These are phyloP conservation scores for Boletus subcaerulescens DNA, from an alignment of 768 basidiomycete genomes.

Conservation along the genomic window DNA sequence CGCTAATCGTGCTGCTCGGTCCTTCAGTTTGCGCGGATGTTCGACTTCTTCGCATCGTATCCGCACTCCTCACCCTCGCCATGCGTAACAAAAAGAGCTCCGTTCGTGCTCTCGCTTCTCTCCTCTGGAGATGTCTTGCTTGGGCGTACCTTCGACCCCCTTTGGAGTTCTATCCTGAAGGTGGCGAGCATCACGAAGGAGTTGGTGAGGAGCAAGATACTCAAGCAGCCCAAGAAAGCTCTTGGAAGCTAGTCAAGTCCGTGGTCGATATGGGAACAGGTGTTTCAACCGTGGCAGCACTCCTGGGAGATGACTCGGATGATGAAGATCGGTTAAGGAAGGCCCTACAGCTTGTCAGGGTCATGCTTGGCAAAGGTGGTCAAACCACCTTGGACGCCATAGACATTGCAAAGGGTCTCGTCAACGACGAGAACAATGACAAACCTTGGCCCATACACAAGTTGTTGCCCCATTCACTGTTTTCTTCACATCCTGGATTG, in stretches of 20 bases:
- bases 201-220: conserved; percentile 25
- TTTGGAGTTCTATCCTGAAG: conserved; percentile 20
- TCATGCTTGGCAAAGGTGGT: conserved; percentile 56
- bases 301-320: conserved; percentile 42
- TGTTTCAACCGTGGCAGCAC: conserved; percentile 50
- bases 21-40: conserved; percentile 46
- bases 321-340: conserved; percentile 44
- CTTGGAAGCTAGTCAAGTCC: conserved; percentile 49
- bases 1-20: conserved; percentile 64
- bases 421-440: conserved; percentile 31
- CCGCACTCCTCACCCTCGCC: conserved; percentile 50
- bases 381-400: conserved; percentile 53
- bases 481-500: conserved; percentile 55
- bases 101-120: conserved; percentile 56
- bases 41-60: conserved; percentile 44
- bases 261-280: conserved; percentile 62
- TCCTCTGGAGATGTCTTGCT: conserved; percentile 62
- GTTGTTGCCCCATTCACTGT: conserved; percentile 51
- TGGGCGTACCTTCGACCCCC: conserved; percentile 68
- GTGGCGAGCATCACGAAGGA: conserved; percentile 19
- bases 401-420: conserved; percentile 44
- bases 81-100: conserved; percentile 63
- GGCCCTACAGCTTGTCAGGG: conserved; percentile 47
- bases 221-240: conserved; percentile 31
- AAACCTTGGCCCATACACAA: conserved; percentile 46